Evolutionary conservation across 495 filamentous ascomycete species (phyloP).

Genomic region (Neurospora sp.): DNA sequence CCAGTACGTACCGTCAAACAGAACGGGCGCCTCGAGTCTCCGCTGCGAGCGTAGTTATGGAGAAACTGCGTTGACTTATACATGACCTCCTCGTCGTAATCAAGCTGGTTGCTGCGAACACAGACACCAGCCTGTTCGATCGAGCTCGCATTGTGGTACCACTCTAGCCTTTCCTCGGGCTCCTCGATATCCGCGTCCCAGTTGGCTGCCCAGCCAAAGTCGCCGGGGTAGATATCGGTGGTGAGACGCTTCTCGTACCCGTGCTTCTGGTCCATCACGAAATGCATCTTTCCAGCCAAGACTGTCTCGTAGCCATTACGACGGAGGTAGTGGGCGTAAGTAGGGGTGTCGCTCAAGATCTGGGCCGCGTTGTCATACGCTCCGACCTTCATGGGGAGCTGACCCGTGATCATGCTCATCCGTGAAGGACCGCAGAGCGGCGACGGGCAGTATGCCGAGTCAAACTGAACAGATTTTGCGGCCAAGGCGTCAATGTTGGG

Average conservation of each 20-base stretch:
- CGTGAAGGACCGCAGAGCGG: slow-evolving; percentile 82
- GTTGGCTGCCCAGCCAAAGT: slow-evolving; percentile 82
- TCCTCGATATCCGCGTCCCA: slow-evolving; percentile 52
- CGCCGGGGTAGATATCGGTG: slow-evolving; percentile 85
- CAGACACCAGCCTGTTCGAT: slow-evolving; percentile 77
- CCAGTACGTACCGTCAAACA: slow-evolving; percentile 52
- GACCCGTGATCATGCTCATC: slow-evolving; percentile 81
- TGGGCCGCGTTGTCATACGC: slow-evolving; percentile 80
- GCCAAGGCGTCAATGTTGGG: slow-evolving; percentile 78
- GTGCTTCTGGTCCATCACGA: slow-evolving; percentile 85
- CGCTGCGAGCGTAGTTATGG: slow-evolving; percentile 69
- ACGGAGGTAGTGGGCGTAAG: slow-evolving; percentile 85
- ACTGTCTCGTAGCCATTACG: slow-evolving; percentile 77
- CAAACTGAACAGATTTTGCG: slow-evolving; percentile 67
- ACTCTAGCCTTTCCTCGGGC: slow-evolving; percentile 72
- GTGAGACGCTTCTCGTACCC: slow-evolving; percentile 82
- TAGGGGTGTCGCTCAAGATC: slow-evolving; percentile 64
- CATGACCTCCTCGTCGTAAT: slow-evolving; percentile 90
- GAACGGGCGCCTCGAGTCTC: slow-evolving; percentile 59
- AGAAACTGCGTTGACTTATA: slow-evolving; percentile 74
- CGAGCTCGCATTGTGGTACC: slow-evolving; percentile 86
- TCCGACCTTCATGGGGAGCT: slow-evolving; percentile 75
- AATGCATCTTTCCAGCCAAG: slow-evolving; percentile 90
- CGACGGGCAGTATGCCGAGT: slow-evolving; percentile 81
- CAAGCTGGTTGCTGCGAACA: slow-evolving; percentile 82